Percentiles rank a stretch among this genome's conserved stretches.
Conservation (phyloP, 306 rosid genomes). For the Cucumis melo region DNA sequence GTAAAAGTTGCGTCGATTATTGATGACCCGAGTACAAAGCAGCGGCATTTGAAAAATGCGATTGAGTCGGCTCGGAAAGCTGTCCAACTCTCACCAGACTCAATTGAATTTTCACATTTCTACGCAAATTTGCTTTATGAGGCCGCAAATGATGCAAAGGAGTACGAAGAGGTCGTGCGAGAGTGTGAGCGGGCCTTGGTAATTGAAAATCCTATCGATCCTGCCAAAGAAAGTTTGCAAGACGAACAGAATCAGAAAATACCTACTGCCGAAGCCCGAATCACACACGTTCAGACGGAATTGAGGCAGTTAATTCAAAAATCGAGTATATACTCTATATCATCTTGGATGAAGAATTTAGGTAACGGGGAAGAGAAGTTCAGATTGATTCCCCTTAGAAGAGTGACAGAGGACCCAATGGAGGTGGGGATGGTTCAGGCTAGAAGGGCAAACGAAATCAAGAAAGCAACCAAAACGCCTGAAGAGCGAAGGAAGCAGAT, state of each 20-base stretch:
- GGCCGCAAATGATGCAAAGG: conserved; percentile 61
- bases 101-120: conserved; percentile 72
- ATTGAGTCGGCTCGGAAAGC: conserved; percentile 72
- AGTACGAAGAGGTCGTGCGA: conserved; percentile 67
- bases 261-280: conserved; percentile 29
- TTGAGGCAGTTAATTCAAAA: conserved; percentile 78
- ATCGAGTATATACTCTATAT: conserved; percentile 61
- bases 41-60: conserved; percentile 64
- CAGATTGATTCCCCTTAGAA: conserved; percentile 66
- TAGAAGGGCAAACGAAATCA: conserved; percentile 90
- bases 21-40: conserved; percentile 50
- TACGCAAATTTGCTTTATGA: conserved; percentile 64
- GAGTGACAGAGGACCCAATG: conserved; percentile 86
- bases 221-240: conserved; percentile 79
- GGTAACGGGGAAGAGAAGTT: conserved; percentile 80
- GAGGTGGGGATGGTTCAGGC: conserved; percentile 66
- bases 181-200: conserved; percentile 81
- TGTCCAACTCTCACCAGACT: conserved; percentile 57
- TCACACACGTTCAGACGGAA: conserved; percentile 64
- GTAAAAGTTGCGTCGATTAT: conserved; percentile 58
- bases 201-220: conserved; percentile 62
- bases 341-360: conserved; percentile 86
- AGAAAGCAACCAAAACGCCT: conserved; percentile 74
- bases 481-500: conserved; percentile 93
- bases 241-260: conserved; percentile 73